These are phyloP conservation scores for Emmonsia crescens DNA, from an alignment of 2,329 filamentous ascomycete genomes.

Conservation along the genomic window DNA sequence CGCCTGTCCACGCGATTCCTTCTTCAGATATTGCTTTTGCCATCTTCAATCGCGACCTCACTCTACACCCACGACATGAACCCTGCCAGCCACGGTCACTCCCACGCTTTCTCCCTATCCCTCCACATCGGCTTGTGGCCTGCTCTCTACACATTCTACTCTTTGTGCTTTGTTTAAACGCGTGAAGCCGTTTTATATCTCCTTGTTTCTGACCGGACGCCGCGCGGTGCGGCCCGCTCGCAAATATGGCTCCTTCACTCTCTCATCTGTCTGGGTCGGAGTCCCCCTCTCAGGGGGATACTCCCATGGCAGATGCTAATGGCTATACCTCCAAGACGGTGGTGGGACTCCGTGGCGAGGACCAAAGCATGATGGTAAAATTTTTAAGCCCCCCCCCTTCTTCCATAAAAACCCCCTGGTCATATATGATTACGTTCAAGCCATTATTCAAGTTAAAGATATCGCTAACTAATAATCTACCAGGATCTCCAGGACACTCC, in stretches of 20 bases:
- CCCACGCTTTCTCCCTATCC: not conserved
- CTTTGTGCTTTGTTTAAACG: slow-evolving; percentile 1
- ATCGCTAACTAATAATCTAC: slow-evolving; percentile 4
- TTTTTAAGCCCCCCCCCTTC: not conserved
- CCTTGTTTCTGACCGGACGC: not conserved
- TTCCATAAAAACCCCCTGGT: not conserved
- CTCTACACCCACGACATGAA: not conserved
- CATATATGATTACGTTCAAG: not conserved
- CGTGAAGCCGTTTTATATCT: slow-evolving; percentile 3
- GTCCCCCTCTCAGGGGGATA: slow-evolving; percentile 35
- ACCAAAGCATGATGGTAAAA: slow-evolving; percentile 33
- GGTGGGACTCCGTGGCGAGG: slow-evolving; percentile 23
- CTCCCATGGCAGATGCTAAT: slow-evolving; percentile 37
- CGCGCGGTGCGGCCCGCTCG: slow-evolving; percentile 2
- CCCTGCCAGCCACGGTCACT: not conserved
- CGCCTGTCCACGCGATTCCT: slow-evolving; percentile 14
- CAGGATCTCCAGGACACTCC: slow-evolving; percentile 48
- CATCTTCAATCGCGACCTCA: slow-evolving; percentile 4
- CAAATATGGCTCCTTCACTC: slow-evolving; percentile 32
- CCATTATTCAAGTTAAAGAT: not conserved
- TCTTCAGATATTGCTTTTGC: slow-evolving; percentile 6
- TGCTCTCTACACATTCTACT: not conserved
- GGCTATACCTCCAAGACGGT: slow-evolving; percentile 26
- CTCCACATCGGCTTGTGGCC: no score
- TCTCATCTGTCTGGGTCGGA: slow-evolving; percentile 26